Evolutionary conservation across 768 basidiomycete species (phyloP).

Genomic region (Cubamyces sp.): DNA sequence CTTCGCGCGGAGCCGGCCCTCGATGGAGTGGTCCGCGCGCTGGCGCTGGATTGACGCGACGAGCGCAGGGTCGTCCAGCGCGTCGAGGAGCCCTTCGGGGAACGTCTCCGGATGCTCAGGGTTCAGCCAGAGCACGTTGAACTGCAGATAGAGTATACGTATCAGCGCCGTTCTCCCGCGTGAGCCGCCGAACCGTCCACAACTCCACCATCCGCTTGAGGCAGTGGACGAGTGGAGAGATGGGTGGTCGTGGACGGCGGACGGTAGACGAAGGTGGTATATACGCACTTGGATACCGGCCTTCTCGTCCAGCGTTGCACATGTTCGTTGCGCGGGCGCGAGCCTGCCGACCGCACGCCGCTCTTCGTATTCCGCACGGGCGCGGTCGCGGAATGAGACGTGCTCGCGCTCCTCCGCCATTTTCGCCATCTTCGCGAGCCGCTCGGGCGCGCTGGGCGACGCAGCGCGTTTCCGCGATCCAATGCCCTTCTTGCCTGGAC

Average conservation of each 20-base stretch:
- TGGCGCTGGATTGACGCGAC: slow-evolving; percentile 31
- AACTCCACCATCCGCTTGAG: no score
- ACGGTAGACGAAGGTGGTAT: slow-evolving; percentile 12
- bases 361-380: slow-evolving; percentile 75
- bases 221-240: no score
- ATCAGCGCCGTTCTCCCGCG: slow-evolving; percentile 13
- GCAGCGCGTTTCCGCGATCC: slow-evolving; percentile 68
- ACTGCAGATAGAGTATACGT: slow-evolving; percentile 47
- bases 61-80: slow-evolving; percentile 47
- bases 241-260: no score
- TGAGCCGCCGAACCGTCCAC: no score
- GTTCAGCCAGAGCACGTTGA: slow-evolving; percentile 82
- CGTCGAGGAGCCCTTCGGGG: slow-evolving; percentile 66
- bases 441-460: slow-evolving; percentile 65
- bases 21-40: slow-evolving; percentile 31
- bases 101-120: slow-evolving; percentile 66
- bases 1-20: slow-evolving; percentile 65
- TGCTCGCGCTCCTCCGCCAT: slow-evolving; percentile 58
- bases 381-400: slow-evolving; percentile 68
- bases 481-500: slow-evolving; percentile 77
- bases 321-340: slow-evolving; percentile 73
- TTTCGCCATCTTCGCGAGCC: slow-evolving; percentile 74
- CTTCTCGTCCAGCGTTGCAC: slow-evolving; percentile 74
- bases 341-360: slow-evolving; percentile 74
- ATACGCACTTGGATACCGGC: slow-evolving; percentile 63